Evolutionary conservation across 2,329 filamentous ascomycete genomes (phyloP).

Genomic region (Penicillium paneum): DNA sequence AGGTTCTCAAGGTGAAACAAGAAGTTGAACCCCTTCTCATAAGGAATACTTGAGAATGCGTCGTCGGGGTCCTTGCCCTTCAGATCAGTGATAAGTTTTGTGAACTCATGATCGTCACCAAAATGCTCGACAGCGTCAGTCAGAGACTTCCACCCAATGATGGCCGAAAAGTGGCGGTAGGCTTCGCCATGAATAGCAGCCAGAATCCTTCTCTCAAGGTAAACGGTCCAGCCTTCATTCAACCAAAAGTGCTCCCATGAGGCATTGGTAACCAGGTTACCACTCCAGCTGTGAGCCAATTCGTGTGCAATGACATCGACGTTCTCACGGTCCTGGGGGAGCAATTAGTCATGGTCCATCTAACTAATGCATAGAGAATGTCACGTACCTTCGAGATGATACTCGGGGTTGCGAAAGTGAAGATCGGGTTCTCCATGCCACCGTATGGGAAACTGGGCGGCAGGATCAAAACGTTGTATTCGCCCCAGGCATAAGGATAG

Average conservation of each 20-base stretch:
- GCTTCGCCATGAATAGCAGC: slow-evolving; percentile 66
- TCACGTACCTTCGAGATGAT: slow-evolving; percentile 70
- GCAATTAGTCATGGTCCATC: not conserved
- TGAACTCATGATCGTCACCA: slow-evolving; percentile 85
- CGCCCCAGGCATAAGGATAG: slow-evolving; percentile 88
- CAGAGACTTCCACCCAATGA: slow-evolving; percentile 91
- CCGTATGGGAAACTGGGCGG: slow-evolving; percentile 89
- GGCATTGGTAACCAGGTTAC: slow-evolving; percentile 63
- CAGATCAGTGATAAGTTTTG: slow-evolving; percentile 81
- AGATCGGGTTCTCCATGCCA: slow-evolving; percentile 82
- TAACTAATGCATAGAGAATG: not conserved
- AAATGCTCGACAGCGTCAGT: slow-evolving; percentile 75
- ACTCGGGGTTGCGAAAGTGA: slow-evolving; percentile 91
- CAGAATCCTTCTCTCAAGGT: slow-evolving; percentile 75
- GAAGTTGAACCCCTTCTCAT: slow-evolving; percentile 96
- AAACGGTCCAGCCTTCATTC: slow-evolving; percentile 87
- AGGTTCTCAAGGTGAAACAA: slow-evolving; percentile 86
- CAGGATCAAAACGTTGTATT: slow-evolving; percentile 89
- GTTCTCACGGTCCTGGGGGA: slow-evolving; percentile 67
- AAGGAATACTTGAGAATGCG: slow-evolving; percentile 86
- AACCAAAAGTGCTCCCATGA: slow-evolving; percentile 57
- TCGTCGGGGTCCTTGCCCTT: slow-evolving; percentile 93
- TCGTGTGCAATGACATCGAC: slow-evolving; percentile 95
- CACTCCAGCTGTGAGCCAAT: slow-evolving; percentile 74
- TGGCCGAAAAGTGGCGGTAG: slow-evolving; percentile 88